Percentiles rank a stretch among this genome's conserved stretches.
phyloP scores from a whole-genome alignment of 2,329 filamentous ascomycete species.

The Cadophora sp. region DNA sequence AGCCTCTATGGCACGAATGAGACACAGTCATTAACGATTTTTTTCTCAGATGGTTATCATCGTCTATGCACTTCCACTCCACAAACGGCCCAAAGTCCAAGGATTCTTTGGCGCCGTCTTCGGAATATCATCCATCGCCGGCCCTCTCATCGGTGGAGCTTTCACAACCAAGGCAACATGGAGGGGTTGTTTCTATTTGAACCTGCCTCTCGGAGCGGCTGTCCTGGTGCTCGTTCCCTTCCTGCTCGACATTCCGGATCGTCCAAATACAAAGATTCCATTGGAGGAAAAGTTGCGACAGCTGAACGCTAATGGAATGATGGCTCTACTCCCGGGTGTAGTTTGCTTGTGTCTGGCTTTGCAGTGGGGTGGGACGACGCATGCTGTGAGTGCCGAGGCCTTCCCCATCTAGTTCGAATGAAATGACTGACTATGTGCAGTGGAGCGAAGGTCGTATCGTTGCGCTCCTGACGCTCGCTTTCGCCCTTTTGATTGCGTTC shows the following conservation, averaged over 20 bases:
- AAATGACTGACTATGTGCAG: slow-evolving; percentile 18
- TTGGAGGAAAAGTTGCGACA: slow-evolving; percentile 46
- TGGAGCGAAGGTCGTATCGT: slow-evolving; percentile 41
- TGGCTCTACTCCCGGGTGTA: slow-evolving; percentile 47
- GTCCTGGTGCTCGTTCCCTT: slow-evolving; percentile 45
- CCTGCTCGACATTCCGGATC: slow-evolving; percentile 39
- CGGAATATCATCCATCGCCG: slow-evolving; percentile 35
- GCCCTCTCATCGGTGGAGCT: slow-evolving; percentile 42
- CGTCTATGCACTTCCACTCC: slow-evolving; percentile 29
- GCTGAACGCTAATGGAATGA: slow-evolving; percentile 49
- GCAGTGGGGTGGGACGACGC: slow-evolving; percentile 51
- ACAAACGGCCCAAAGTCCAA: slow-evolving; percentile 27
- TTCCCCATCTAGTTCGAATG: not conserved
- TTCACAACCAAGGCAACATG: slow-evolving; percentile 45
- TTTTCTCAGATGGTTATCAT: slow-evolving; percentile 29
- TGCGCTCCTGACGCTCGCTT: slow-evolving; percentile 42
- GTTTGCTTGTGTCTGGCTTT: slow-evolving; percentile 43
- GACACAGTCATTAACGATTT: no score
- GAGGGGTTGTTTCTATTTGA: slow-evolving; percentile 49
- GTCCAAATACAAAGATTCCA: slow-evolving; percentile 41
- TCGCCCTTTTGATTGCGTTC: slow-evolving; percentile 41
- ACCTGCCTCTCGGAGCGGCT: slow-evolving; percentile 48
- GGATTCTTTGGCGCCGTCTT: slow-evolving; percentile 36
- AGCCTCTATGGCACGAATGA: no score
- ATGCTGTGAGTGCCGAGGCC: slow-evolving; percentile 17